Base-by-base conservation (phyloP, 1,139 yeast genomes). In the Sugiyamaella japonica region DNA sequence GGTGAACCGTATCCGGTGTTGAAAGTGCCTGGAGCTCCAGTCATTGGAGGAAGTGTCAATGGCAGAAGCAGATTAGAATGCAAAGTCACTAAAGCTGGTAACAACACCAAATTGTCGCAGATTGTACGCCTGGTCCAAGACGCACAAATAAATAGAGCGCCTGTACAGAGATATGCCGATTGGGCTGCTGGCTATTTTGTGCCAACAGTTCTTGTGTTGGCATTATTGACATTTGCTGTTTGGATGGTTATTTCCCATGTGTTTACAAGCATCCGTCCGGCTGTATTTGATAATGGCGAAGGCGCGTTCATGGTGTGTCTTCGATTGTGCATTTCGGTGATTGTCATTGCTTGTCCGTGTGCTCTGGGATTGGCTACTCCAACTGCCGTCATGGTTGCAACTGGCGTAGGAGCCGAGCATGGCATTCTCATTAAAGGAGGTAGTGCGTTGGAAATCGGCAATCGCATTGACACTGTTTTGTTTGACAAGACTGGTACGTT, bases 291-390 rank as follows among this genome's bases (percentile, higher is more conserved):
- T n/a, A 73, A 73, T 48, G 78, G 78, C 7, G 73, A 70, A 17
- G 89, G 91, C 4, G 79, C 80, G 59, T 79, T 81, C 61, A 85
- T 81, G 71, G 83, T 83, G 28, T 83, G 96, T 65, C 73, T 93
- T 56, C 84, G 87, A 64, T 77, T 91, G 49, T 86, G 96, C n/a
- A 93, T 95, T 40, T 85, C 96, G 3, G 99, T 93, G 7, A 81
- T 93, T 61, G 97, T 93, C 10, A 97, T 93, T 48, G 99, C 99
- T 0, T 93, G 99, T 72, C 99, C 99, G 0, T 93, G 98, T 78
- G 98, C 98, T 0, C 75, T 93, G 32, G 99, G 99, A 1, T 77
- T 93, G 52, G 97, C 97, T 7, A 96, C 99, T 0, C 99, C 99
- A 0, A 93, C 99, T 1, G 99, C 99, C 0, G 89, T 95, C 3